A percentile compares a stretch with the other conserved stretches of the same genome.
These are phyloP conservation scores for Colletotrichum tamarilloi DNA, from an alignment of 2,329 filamentous ascomycete species.

Conservation along the genomic window DNA sequence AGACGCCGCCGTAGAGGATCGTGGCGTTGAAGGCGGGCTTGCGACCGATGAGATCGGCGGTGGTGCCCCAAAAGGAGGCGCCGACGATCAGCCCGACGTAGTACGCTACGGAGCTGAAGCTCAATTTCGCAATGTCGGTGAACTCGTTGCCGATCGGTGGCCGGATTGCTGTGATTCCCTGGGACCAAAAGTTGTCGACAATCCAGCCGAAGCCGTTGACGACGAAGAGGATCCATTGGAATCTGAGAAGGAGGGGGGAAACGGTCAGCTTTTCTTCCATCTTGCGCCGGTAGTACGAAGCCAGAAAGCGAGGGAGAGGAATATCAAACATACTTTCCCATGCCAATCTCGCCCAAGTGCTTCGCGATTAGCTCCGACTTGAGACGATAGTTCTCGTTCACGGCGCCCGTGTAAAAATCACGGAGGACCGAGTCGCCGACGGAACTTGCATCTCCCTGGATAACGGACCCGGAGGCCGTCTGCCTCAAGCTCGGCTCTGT, in stretches of 20 bases:
- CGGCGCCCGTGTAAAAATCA: conserved; percentile 50
- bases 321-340: conserved; percentile 45
- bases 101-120: conserved; percentile 50
- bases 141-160: conserved; percentile 49
- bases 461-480: conserved; percentile 23
- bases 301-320: no score
- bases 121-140: conserved; percentile 43
- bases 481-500: conserved; percentile 12
- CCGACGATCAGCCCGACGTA: conserved; percentile 57
- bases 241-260: conserved; percentile 35
- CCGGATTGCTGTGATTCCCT: conserved; percentile 48
- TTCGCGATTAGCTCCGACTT: conserved; percentile 47
- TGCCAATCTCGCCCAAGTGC: conserved; percentile 44
- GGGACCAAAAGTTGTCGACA: conserved; percentile 55
- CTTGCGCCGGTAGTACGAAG: background rate
- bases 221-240: conserved; percentile 56
- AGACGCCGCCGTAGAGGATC: conserved; percentile 59
- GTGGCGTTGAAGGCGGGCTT: conserved; percentile 58
- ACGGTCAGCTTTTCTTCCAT: background rate
- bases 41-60: conserved; percentile 54
- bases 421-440: conserved; percentile 43
- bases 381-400: conserved; percentile 44
- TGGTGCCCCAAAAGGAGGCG: conserved; percentile 57
- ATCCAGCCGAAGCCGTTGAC: conserved; percentile 61
- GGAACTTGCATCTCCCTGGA: conserved; percentile 20